Evolutionary conservation across 176 grass and related monocot species (phyloP).

Genomic region (Rhynchospora breviuscula): DNA sequence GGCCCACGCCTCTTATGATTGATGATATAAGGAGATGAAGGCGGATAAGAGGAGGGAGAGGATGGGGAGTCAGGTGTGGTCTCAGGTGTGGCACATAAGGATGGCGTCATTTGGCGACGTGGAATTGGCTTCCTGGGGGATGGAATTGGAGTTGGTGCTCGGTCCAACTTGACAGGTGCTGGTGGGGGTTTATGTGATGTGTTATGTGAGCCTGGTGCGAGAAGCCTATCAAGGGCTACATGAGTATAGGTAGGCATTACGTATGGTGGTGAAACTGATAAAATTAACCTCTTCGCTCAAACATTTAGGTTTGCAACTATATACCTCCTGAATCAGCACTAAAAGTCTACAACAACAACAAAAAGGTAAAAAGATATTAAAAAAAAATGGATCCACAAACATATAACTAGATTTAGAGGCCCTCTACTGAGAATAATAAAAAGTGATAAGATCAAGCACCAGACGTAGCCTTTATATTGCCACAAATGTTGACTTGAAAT

Average conservation of each 20-base stretch:
- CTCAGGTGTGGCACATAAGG: constrained; percentile 35
- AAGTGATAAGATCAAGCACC: too few relatives aligned
- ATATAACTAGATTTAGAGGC: not conserved
- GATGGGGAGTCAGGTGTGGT: constrained; percentile 17
- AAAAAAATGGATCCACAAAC: not conserved
- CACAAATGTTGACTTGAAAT: not conserved
- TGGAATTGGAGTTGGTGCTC: not conserved
- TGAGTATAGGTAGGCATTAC: constrained; percentile 15
- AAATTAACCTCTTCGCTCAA: not conserved
- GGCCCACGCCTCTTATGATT: constrained; percentile 43
- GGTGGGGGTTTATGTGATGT: constrained; percentile 18
- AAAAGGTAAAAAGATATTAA: not conserved
- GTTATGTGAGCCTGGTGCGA: constrained; percentile 14
- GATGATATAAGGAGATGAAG: constrained; percentile 34
- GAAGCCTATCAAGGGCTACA: constrained; percentile 4
- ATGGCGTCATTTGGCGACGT: constrained; percentile 20
- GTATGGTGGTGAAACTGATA: not conserved
- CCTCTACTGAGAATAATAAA: not conserved
- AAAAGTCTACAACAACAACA: not conserved
- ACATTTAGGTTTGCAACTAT: not conserved
- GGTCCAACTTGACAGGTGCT: constrained; percentile 7
- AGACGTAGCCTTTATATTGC: not conserved
- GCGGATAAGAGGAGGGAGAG: constrained; percentile 38
- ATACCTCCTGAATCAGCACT: constrained; percentile 9
- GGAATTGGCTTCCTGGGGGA: constrained; percentile 13